Percentiles rank a stretch among this genome's conserved stretches.
Evolutionary conservation across 768 basidiomycete genomes (phyloP).

Genomic region (Fomitopsis pulvina): DNA sequence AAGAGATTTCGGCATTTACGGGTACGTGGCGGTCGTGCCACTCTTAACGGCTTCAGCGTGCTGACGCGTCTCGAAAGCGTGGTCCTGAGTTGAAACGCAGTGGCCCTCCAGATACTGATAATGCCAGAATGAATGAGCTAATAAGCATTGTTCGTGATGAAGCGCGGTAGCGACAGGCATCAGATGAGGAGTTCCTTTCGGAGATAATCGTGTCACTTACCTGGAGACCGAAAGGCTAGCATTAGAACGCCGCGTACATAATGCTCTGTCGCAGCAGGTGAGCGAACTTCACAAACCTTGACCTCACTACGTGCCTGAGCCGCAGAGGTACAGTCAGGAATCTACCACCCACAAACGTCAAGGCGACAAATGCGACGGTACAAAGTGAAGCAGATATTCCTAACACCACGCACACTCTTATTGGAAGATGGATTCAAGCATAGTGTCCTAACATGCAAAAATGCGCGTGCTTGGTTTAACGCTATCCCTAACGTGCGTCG

Average conservation of each 20-base stretch:
- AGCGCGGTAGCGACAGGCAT: neutral
- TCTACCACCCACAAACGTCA: too few relatives aligned
- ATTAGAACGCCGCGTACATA: too few relatives aligned
- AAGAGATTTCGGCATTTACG: neutral
- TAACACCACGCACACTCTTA: neutral
- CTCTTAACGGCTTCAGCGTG: too few relatives aligned
- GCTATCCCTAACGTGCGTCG: neutral
- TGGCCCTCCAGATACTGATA: neutral
- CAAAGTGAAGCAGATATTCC: neutral
- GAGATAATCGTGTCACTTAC: neutral
- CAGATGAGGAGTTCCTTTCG: neutral
- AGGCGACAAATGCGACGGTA: neutral
- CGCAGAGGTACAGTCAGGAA: too few relatives aligned
- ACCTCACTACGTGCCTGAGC: too few relatives aligned
- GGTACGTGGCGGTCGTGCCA: neutral
- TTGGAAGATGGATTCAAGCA: neutral
- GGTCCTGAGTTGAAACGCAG: neutral
- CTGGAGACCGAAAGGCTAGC: too few relatives aligned
- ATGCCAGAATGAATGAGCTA: neutral
- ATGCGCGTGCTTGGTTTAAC: neutral
- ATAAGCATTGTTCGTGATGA: neutral
- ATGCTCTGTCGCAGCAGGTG: too few relatives aligned
- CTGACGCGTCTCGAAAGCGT: neutral
- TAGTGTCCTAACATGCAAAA: neutral
- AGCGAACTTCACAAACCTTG: too few relatives aligned